These are phyloP conservation scores for Russula lepida DNA, from an alignment of 768 basidiomycete genomes.

Conservation along the genomic window DNA sequence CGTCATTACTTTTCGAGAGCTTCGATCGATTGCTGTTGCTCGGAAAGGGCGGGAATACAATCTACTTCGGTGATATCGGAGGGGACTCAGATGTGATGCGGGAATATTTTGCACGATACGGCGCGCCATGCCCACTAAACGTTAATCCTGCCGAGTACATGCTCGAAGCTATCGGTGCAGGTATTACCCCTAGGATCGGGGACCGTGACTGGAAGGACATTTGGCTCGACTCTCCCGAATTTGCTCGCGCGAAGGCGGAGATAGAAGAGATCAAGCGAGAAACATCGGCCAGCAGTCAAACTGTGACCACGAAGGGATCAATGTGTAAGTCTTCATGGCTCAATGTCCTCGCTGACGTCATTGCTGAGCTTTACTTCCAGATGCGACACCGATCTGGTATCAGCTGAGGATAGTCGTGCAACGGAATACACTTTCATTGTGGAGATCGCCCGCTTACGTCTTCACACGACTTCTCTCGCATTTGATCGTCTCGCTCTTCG, in stretches of 20 bases:
- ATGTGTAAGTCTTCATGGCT: slow-evolving; percentile 4
- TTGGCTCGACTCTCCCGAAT: slow-evolving; percentile 72
- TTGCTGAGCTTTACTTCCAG: slow-evolving; percentile 38
- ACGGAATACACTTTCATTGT: slow-evolving; percentile 67
- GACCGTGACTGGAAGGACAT: slow-evolving; percentile 82
- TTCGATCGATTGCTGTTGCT: slow-evolving; percentile 68
- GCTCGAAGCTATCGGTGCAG: slow-evolving; percentile 83
- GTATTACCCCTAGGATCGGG: slow-evolving; percentile 62
- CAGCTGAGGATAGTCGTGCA: slow-evolving; percentile 62
- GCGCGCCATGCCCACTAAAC: slow-evolving; percentile 65
- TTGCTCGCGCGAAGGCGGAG: slow-evolving; percentile 27
- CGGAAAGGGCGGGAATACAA: slow-evolving; percentile 81
- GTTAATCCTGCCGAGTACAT: slow-evolving; percentile 75
- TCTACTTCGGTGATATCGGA: slow-evolving; percentile 90
- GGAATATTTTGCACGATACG: slow-evolving; percentile 69
- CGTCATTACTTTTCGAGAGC: slow-evolving; percentile 77
- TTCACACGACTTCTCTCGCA: slow-evolving; percentile 78
- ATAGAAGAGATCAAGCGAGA: slow-evolving; percentile 36
- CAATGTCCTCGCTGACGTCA: not conserved
- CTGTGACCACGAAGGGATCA: not conserved
- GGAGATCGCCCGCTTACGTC: slow-evolving; percentile 81
- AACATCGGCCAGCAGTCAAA: not conserved
- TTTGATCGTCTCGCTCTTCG: slow-evolving; percentile 56
- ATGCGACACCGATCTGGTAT: slow-evolving; percentile 53
- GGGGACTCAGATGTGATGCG: slow-evolving; percentile 60